phyloP scores from a whole-genome alignment of 2,329 filamentous ascomycete genomes.

The Paraphoma chrysanthemicola region DNA sequence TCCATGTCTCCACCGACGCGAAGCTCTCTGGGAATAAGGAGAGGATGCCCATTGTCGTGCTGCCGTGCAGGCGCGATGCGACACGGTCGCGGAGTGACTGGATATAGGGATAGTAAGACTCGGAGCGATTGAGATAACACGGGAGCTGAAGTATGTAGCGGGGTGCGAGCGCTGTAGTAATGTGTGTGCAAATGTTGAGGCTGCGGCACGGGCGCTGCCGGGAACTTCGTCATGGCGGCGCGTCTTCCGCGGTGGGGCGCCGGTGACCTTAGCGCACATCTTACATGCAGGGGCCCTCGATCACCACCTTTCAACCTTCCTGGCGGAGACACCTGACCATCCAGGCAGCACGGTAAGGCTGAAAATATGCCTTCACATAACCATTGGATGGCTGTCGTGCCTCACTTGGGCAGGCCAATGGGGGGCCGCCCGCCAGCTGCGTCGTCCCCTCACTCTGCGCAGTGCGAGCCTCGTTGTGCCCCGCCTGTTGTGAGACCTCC shows the following conservation, averaged over 20 bases:
- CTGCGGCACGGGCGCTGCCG: background rate
- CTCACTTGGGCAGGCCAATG: slow-evolving; percentile 15
- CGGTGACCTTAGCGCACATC: background rate
- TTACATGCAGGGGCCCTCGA: background rate
- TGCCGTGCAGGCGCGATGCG: background rate
- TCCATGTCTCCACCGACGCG: slow-evolving; percentile 66
- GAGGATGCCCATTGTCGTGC: slow-evolving; percentile 64
- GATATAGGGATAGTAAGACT: background rate
- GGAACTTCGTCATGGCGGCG: slow-evolving; percentile 4
- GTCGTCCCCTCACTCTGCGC: slow-evolving; percentile 3
- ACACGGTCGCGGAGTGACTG: background rate
- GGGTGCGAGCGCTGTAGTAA: background rate
- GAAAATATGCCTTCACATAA: background rate
- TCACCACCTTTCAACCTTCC: slow-evolving; percentile 17
- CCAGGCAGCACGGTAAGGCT: slow-evolving; percentile 16
- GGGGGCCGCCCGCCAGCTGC: slow-evolving; percentile 1
- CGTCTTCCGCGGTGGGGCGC: background rate
- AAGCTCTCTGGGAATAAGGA: slow-evolving; percentile 69
- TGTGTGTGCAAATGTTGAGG: background rate
- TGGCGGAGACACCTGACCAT: slow-evolving; percentile 14
- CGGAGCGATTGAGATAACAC: background rate
- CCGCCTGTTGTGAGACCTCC: slow-evolving; percentile 14
- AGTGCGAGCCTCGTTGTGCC: slow-evolving; percentile 12
- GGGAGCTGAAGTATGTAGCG: background rate
- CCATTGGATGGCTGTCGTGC: slow-evolving; percentile 13